Evolutionary conservation across 352 stramenopile genomes (phyloP).

Genomic region (Globisporangium megalacanthum): DNA sequence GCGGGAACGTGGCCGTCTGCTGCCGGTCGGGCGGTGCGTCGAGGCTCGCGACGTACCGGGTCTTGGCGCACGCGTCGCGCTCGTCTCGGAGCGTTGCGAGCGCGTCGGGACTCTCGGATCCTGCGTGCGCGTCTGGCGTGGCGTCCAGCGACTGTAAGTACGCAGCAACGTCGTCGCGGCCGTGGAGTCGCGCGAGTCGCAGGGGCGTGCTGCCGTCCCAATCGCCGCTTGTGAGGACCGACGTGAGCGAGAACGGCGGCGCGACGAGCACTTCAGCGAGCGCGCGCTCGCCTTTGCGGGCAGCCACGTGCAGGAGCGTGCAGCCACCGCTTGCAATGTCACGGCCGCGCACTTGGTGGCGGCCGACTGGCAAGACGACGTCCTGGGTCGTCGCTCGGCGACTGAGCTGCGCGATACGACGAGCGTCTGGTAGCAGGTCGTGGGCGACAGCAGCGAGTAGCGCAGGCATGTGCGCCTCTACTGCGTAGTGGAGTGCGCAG

Average conservation of each 20-base stretch:
- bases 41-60: constrained; percentile 47
- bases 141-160: constrained; percentile 19
- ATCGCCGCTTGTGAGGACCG: constrained; percentile 20
- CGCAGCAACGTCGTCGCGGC: constrained; percentile 23
- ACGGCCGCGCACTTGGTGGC: constrained; percentile 51
- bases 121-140: neutral
- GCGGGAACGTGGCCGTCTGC: constrained; percentile 31
- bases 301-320: constrained; percentile 66
- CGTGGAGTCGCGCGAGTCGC: constrained; percentile 45
- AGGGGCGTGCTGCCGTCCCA: constrained; percentile 59
- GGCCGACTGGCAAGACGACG: constrained; percentile 60
- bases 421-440: constrained; percentile 12
- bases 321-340: constrained; percentile 69
- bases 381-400: constrained; percentile 43
- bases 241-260: constrained; percentile 23
- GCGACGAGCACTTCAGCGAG: constrained; percentile 43
- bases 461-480: constrained; percentile 61
- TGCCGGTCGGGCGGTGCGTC: constrained; percentile 38
- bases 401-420: constrained; percentile 7
- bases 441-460: constrained; percentile 40
- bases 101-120: neutral
- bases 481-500: constrained; percentile 68
- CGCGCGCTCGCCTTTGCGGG: constrained; percentile 44
- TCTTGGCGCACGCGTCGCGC: constrained; percentile 37
- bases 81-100: constrained; percentile 21